Percentiles rank a stretch among this genome's conserved stretches.
Evolutionary conservation across 768 basidiomycete species (phyloP).

Genomic region (Nidula microcarpa): DNA sequence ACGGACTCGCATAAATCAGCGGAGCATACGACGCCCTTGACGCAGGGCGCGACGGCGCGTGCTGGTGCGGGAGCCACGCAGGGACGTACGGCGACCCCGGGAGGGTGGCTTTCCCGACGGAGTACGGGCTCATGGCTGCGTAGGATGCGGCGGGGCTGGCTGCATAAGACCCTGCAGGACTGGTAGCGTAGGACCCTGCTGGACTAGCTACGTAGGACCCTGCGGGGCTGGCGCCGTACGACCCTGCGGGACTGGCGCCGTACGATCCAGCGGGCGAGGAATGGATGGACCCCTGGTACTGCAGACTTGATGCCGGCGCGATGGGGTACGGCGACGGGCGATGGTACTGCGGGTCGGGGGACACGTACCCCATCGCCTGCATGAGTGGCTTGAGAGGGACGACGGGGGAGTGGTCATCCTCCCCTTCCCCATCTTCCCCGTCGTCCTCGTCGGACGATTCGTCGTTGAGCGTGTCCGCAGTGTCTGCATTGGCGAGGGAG

Average conservation of each 20-base stretch:
- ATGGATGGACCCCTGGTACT: constrained; percentile 10
- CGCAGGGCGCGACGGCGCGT: constrained; percentile 14
- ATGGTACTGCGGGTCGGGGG: constrained; percentile 10
- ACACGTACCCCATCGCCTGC: constrained; percentile 19
- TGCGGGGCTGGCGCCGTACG: too few species aligned
- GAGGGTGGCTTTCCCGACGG: constrained; percentile 12
- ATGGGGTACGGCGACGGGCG: constrained; percentile 13
- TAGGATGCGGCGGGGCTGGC: constrained; percentile 4
- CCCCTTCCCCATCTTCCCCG: constrained; percentile 16
- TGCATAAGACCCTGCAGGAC: not conserved
- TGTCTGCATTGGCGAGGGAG: not conserved
- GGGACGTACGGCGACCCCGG: constrained; percentile 22
- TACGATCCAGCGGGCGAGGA: not conserved
- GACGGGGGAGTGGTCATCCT: constrained; percentile 28
- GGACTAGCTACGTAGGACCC: too few species aligned
- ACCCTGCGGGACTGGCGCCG: too few species aligned
- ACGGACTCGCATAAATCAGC: constrained; percentile 1
- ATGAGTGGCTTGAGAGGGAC: constrained; percentile 26
- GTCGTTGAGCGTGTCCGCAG: constrained; percentile 1
- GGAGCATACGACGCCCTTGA: constrained; percentile 9
- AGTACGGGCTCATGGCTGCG: constrained; percentile 17
- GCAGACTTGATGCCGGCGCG: constrained; percentile 14
- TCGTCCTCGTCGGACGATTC: constrained; percentile 21
- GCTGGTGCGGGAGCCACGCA: constrained; percentile 18
- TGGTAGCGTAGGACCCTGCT: not conserved